Evolutionary conservation across 2,329 filamentous ascomycete species (phyloP), one percentile per base, ranked within the genome.

Genomic region (Diplodia intermedia): DNA sequence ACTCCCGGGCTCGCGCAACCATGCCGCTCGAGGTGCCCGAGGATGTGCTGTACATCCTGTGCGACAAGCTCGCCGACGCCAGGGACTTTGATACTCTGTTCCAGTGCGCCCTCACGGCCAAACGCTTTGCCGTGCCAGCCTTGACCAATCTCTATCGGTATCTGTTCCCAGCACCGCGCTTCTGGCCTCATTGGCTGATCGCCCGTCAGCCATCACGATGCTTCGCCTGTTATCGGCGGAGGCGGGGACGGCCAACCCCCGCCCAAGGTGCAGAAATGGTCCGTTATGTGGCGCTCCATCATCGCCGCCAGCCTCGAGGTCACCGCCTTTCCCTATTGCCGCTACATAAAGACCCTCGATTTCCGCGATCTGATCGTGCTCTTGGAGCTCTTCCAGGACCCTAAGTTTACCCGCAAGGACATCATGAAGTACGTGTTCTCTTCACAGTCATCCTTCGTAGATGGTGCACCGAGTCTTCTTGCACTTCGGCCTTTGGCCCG

Each of bases 301-400:
- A 86, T 91, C 68, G 80, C 88, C 8, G 92, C 90, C 9, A 88
- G 88, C 68, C 78, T 89, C 53, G 86, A 84, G 29, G 79, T 81
- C 70, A 91, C 90, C 0, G 79, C 87, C 20, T 90, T 88, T 70
- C 89, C 90, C 0, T 93, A 93, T 75, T 90, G 87, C 72, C 82
- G 86, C 47, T 91, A 90, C 77, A 86, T 92, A 67, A 86, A 85
- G 67, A 82, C 83, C 31, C 81, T 93, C 47, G 86, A 90, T 71
- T 82, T 92, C 11, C 82, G 86, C 65, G 87, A 90, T 73, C 81
- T 92, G 1, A 78, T 81, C 12, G 79, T 86, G 50, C 81, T 91
- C 26, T 81, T 92, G 2, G 82, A 86, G 50, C 81, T 91, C 29
- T 81, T 92, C 1, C 82, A 86, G 11, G 86, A 89, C 68, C 81